Conservation (phyloP, 441 rosid species). For the Arabidopsis hybrid region DNA sequence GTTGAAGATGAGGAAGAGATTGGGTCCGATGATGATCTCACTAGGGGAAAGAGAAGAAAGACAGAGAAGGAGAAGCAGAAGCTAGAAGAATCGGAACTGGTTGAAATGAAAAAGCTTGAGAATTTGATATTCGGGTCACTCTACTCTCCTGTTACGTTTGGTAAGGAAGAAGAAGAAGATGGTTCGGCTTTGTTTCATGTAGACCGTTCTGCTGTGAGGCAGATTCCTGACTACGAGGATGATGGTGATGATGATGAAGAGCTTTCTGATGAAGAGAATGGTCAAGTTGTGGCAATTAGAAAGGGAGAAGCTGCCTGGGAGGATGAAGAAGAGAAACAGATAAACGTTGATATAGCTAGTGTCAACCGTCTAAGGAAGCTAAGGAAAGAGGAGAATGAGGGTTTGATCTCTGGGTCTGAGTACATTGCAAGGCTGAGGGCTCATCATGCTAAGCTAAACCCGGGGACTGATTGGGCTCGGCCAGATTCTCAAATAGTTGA, state of each 20-base stretch:
- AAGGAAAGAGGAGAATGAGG: slow-evolving; percentile 81
- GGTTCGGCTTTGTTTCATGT: slow-evolving; percentile 62
- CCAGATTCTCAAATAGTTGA: slow-evolving; percentile 46
- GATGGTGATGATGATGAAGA: slow-evolving; percentile 42
- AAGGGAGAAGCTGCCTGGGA: slow-evolving; percentile 76
- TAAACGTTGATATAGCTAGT: slow-evolving; percentile 59
- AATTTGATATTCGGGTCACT: slow-evolving; percentile 78
- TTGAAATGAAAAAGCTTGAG: slow-evolving; percentile 78
- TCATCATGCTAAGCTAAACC: slow-evolving; percentile 85
- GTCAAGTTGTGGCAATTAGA: slow-evolving; percentile 28
- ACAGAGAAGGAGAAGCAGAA: slow-evolving; percentile 53
- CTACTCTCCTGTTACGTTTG: slow-evolving; percentile 75
- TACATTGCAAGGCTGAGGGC: slow-evolving; percentile 83
- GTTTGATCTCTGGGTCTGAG: slow-evolving; percentile 69
- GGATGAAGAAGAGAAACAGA: slow-evolving; percentile 82
- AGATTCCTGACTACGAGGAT: slow-evolving; percentile 45
- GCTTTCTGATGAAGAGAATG: slow-evolving; percentile 51
- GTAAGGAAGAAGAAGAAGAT: slow-evolving; percentile 48
- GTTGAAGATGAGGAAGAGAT: slow-evolving; percentile 42
- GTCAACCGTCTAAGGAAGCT: slow-evolving; percentile 85
- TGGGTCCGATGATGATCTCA: slow-evolving; percentile 40
- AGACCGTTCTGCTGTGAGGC: slow-evolving; percentile 57
- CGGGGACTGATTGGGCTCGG: slow-evolving; percentile 89
- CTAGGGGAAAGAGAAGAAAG: slow-evolving; percentile 58
- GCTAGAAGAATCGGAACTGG: slow-evolving; percentile 54